Conservation (phyloP, 2,329 filamentous ascomycete species). For the Pseudogymnoascus sp. region DNA sequence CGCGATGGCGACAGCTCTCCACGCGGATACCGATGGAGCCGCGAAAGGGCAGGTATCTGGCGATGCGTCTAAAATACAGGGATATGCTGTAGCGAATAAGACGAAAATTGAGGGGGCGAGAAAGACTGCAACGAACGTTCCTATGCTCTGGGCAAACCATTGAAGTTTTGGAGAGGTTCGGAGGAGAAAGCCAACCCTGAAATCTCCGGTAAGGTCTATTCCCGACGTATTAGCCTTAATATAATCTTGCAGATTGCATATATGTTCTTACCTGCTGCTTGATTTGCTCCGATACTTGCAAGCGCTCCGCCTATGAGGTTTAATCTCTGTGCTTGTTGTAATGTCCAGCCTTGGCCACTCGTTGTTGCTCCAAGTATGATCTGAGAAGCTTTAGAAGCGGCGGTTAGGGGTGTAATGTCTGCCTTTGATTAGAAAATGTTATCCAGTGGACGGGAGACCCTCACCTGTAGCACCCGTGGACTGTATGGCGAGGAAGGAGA, state of each 20-base stretch:
- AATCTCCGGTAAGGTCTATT: neutral
- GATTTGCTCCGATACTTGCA: neutral
- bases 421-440: neutral
- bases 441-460: neutral
- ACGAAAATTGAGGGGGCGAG: slow-evolving; percentile 18
- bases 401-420: neutral
- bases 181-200: neutral
- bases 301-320: neutral
- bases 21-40: slow-evolving; percentile 18
- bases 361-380: slow-evolving; percentile 6
- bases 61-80: slow-evolving; percentile 16
- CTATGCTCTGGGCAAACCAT: slow-evolving; percentile 19
- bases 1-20: slow-evolving; percentile 18
- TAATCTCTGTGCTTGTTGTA: neutral
- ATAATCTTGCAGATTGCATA: neutral
- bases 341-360: neutral
- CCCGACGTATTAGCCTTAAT: neutral
- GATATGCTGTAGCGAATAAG: slow-evolving; percentile 20
- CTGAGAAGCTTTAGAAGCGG: neutral
- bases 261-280: neutral
- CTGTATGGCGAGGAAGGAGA: slow-evolving; percentile 5
- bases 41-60: slow-evolving; percentile 16
- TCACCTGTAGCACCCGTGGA: neutral
- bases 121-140: slow-evolving; percentile 18
- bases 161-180: slow-evolving; percentile 4